Percentiles rank a stretch among this genome's conserved stretches.
These are phyloP conservation scores for Primulina tabacum DNA, from an alignment of 257 asterid genomes.

Conservation along the genomic window DNA sequence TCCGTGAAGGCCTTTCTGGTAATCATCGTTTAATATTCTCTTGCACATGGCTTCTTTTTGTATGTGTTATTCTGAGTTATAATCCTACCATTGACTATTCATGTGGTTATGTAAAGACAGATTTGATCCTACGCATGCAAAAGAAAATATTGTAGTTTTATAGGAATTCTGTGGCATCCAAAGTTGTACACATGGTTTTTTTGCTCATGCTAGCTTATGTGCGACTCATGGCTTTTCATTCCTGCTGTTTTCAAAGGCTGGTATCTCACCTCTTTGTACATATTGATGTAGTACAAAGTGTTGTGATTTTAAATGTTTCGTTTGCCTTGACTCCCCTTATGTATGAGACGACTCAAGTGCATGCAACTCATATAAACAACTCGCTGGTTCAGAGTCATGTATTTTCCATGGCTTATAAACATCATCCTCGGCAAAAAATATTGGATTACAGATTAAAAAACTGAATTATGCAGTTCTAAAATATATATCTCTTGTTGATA, in stretches of 20 bases:
- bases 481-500: too few species aligned
- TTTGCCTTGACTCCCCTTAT: not conserved
- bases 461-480: too few species aligned
- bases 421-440: too few species aligned
- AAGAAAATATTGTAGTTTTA: not conserved
- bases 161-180: not conserved
- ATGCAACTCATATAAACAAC: not conserved
- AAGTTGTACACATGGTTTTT: not conserved
- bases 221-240: conserved; percentile 14
- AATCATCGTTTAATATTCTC: conserved; percentile 20
- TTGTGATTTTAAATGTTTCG: not conserved
- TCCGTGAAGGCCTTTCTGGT: conserved; percentile 90
- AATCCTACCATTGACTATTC: not conserved
- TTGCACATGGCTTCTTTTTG: conserved; percentile 1
- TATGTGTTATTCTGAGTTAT: not conserved
- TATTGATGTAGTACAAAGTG: not conserved
- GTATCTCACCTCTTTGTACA: not conserved
- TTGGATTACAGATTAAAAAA: too few species aligned
- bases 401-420: not conserved
- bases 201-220: not conserved
- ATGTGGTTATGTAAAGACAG: not conserved
- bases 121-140: conserved; percentile 1
- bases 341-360: not conserved
- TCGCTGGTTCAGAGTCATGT: not conserved
- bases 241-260: not conserved